Percentiles rank a stretch among this genome's conserved stretches.
Conservation (phyloP, 495 filamentous ascomycete species). For the Neurospora terricola region DNA sequence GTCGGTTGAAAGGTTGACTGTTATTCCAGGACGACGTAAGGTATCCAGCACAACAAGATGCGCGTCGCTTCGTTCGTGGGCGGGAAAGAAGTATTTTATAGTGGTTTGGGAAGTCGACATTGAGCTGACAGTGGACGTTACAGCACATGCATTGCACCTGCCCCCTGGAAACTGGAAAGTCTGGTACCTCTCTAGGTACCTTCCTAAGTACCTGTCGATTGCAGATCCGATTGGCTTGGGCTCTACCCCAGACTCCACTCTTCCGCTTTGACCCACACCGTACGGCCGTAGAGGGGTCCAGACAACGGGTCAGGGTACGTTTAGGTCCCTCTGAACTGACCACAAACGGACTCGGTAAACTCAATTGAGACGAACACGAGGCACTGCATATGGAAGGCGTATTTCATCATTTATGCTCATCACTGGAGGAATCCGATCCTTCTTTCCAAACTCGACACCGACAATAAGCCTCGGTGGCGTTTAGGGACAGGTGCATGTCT, state of each 20-base stretch:
- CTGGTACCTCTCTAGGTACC: background rate
- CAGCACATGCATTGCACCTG: background rate
- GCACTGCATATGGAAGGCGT: background rate
- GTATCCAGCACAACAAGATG: background rate
- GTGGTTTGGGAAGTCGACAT: background rate
- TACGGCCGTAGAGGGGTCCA: background rate
- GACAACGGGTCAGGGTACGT: background rate
- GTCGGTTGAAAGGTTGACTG: background rate
- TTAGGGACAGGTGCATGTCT: background rate
- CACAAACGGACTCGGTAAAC: background rate
- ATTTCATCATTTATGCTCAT: background rate
- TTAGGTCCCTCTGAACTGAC: background rate
- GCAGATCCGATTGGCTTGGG: background rate
- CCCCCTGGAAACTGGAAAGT: background rate
- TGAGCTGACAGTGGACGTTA: background rate
- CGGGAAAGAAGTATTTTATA: background rate
- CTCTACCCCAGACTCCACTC: background rate
- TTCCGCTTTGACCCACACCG: background rate
- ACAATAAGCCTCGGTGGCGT: background rate
- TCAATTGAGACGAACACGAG: background rate
- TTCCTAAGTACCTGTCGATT: background rate
- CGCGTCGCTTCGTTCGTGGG: background rate
- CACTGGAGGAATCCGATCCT: too few relatives aligned
- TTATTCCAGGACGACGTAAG: background rate
- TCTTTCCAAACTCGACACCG: background rate